These are phyloP conservation scores for Populus deltoides DNA, from an alignment of 345 rosid species.

Conservation along the genomic window DNA sequence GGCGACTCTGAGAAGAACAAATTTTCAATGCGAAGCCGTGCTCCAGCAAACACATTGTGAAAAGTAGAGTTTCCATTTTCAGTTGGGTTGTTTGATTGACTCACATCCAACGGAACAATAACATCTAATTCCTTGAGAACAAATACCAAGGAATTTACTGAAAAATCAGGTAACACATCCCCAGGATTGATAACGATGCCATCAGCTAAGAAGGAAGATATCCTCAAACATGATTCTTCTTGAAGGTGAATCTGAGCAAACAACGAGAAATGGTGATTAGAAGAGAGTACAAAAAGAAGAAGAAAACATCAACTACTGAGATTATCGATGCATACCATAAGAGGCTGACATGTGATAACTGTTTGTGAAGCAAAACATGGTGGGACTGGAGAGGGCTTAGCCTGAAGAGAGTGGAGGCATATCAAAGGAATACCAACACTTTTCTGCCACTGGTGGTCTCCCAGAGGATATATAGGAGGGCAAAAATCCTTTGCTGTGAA, in stretches of 20 bases:
- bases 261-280: slow-evolving; percentile 1
- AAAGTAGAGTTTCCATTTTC: slow-evolving; percentile 27
- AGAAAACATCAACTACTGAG: background rate
- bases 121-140: slow-evolving; percentile 70
- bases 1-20: slow-evolving; percentile 85
- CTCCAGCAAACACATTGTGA: slow-evolving; percentile 67
- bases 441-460: slow-evolving; percentile 62
- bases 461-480: slow-evolving; percentile 89
- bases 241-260: slow-evolving; percentile 79
- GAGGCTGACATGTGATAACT: slow-evolving; percentile 85
- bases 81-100: slow-evolving; percentile 37
- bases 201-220: slow-evolving; percentile 90
- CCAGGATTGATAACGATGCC: slow-evolving; percentile 86
- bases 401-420: slow-evolving; percentile 79
- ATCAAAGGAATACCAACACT: slow-evolving; percentile 66
- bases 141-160: slow-evolving; percentile 66
- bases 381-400: slow-evolving; percentile 84
- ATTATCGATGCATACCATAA: slow-evolving; percentile 55
- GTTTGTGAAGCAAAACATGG: slow-evolving; percentile 81
- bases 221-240: slow-evolving; percentile 96
- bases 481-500: slow-evolving; percentile 71
- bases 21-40: slow-evolving; percentile 81
- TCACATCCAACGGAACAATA: slow-evolving; percentile 66
- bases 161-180: slow-evolving; percentile 67
- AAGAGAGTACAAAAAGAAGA: slow-evolving; percentile 2